Evolutionary conservation across 2,329 filamentous ascomycete genomes (phyloP), one percentile per base, ranked within the genome.

Genomic region (Fusarium setosum): DNA sequence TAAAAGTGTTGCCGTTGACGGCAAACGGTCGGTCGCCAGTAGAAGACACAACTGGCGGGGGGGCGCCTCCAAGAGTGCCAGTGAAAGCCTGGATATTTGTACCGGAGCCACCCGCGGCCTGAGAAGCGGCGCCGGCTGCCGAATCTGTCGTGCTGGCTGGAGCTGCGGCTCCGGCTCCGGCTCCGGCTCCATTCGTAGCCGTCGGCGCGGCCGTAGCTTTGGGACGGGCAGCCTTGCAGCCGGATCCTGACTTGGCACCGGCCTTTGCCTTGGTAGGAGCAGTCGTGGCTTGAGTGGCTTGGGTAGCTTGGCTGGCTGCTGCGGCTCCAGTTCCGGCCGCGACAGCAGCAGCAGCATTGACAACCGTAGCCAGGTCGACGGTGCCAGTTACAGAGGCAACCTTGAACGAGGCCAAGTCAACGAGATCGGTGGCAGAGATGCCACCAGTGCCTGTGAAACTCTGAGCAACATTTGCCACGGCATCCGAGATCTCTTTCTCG

Each of bases 1-100:
- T 77, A 74, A 89, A 90, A 61, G 81, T 86, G 54, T 82, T 82
- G 15, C 81, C 83, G 56, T 84, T 88, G 64, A 88, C 88, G 47
- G 73, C 76, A 73, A 85, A 86, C 51, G 82, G 82, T 15, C 79
- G 79, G 41, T 75, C 68, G 10, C 74, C 66, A 26, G 75, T 73
- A 5, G 73, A 72, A 4, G 77, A 76, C 67, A 76, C 64, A 23
- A 84, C 80, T 5, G 83, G 71, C 2, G 82, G 81, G 3, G 81
- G 66, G 1, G 79, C 58, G 24, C 80, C 82, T 38, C 82, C 80
- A 20, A 79, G 76, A 49, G 76, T 61, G 38, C 80, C 83, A 18
- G 79, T 80, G 74, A 84, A 84, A 18, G 75, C 68, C 68, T 85
- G 82, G 18, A 84, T 76, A 71, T 84, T 77, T 65, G 57, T 68